These are phyloP conservation scores for Pterulicium gracile DNA, from an alignment of 1,284 basidiomycete species.

Conservation along the genomic window DNA sequence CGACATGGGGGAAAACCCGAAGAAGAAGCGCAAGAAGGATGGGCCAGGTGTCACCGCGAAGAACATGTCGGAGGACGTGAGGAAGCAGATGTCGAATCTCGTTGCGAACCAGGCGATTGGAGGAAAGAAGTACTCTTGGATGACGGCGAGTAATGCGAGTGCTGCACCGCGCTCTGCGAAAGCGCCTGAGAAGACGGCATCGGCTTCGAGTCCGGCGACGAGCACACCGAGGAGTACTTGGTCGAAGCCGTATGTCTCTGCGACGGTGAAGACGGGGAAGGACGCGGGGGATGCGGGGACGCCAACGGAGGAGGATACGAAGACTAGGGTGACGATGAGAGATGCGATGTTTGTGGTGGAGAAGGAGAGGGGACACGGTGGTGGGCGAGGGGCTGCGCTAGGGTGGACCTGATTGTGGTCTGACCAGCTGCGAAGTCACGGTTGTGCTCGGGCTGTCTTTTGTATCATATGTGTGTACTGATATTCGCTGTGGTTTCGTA, in stretches of 20 bases:
- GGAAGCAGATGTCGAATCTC: constrained; percentile 83
- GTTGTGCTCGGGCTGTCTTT: neutral
- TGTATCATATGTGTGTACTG: neutral
- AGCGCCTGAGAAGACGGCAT: constrained; percentile 13
- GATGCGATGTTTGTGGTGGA: constrained; percentile 75
- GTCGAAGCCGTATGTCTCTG: constrained; percentile 54
- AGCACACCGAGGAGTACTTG: constrained; percentile 26
- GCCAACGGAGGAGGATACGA: constrained; percentile 38
- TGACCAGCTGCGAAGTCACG: neutral
- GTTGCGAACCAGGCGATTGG: constrained; percentile 83
- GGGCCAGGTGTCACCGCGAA: constrained; percentile 74
- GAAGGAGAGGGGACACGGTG: constrained; percentile 69
- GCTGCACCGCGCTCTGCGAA: constrained; percentile 39
- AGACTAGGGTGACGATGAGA: constrained; percentile 52
- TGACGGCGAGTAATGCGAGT: constrained; percentile 51
- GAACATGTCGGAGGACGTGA: constrained; percentile 82
- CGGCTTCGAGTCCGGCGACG: constrained; percentile 12
- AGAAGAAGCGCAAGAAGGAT: constrained; percentile 78
- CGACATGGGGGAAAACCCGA: constrained; percentile 40
- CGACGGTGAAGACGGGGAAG: constrained; percentile 18
- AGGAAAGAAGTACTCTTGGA: constrained; percentile 76
- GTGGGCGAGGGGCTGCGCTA: constrained; percentile 58
- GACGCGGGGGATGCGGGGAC: constrained; percentile 11
- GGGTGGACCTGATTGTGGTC: constrained; percentile 54
- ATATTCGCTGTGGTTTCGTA: too few species aligned